phyloP scores from a whole-genome alignment of 345 rosid genomes.

The Rhodamnia rubescens region DNA sequence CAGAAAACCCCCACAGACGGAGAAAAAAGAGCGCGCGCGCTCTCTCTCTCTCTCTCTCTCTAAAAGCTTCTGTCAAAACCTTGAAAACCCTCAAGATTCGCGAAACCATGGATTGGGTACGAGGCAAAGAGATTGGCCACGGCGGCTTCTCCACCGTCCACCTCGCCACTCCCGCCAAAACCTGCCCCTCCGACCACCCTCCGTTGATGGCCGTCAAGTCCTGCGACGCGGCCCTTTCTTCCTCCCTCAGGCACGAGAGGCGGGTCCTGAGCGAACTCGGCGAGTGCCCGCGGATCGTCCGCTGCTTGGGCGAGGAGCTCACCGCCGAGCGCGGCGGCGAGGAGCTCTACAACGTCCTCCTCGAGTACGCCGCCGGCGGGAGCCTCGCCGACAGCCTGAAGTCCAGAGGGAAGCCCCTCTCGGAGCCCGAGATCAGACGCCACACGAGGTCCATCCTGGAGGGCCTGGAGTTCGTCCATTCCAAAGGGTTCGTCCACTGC shows the following conservation, averaged over 20 bases:
- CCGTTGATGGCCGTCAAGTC: slow-evolving; percentile 63
- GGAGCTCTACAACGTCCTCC: slow-evolving; percentile 40
- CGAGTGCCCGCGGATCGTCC: slow-evolving; percentile 31
- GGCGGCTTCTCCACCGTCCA: slow-evolving; percentile 63
- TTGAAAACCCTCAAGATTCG: neutral
- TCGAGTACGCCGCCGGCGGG: slow-evolving; percentile 71
- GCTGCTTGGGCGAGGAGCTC: slow-evolving; percentile 39
- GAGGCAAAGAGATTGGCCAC: slow-evolving; percentile 55
- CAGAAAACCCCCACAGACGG: neutral
- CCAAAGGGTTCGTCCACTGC: slow-evolving; percentile 51
- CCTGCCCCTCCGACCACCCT: slow-evolving; percentile 9
- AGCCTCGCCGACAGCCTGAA: slow-evolving; percentile 29
- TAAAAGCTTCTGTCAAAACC: neutral
- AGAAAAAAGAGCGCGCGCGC: neutral
- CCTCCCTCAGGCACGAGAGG: slow-evolving; percentile 45
- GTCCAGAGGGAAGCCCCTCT: slow-evolving; percentile 23
- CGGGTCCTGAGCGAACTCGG: slow-evolving; percentile 27
- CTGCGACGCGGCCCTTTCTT: slow-evolving; percentile 16
- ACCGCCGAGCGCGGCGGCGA: slow-evolving; percentile 26
- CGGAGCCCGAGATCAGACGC: slow-evolving; percentile 41
- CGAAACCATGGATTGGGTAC: slow-evolving; percentile 45
- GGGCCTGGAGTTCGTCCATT: slow-evolving; percentile 48
- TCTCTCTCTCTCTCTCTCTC: neutral
- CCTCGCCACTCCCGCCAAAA: slow-evolving; percentile 18
- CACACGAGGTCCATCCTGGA: slow-evolving; percentile 40